Conservation (phyloP, 2,329 filamentous ascomycete species). For the Pseudogymnoascus sp. region DNA sequence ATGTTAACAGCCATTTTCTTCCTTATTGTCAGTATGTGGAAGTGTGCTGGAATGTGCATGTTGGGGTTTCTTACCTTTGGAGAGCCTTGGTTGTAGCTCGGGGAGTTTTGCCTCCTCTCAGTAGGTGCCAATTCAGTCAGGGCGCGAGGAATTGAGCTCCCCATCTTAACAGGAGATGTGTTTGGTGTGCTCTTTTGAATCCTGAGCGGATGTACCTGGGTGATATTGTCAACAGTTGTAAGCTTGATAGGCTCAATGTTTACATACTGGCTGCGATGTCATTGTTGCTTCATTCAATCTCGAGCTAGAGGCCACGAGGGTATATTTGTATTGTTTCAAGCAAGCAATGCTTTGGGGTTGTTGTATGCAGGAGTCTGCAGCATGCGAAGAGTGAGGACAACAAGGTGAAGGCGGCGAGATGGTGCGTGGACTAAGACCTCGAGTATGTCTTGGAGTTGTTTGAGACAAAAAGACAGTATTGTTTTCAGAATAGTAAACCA, state of each 20-base stretch:
- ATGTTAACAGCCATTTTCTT: conserved; percentile 59
- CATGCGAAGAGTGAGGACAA: conserved; percentile 3
- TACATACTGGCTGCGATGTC: conserved; percentile 11
- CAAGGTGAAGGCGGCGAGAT: conserved; percentile 4
- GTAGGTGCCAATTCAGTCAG: conserved; percentile 84
- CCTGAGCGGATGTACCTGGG: conserved; percentile 67
- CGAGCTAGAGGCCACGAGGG: not conserved
- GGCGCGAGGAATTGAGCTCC: conserved; percentile 57
- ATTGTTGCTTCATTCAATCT: conserved; percentile 10
- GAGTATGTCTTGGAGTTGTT: conserved; percentile 5
- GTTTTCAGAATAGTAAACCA: not conserved
- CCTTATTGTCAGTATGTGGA: conserved; percentile 10
- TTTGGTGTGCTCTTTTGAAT: conserved; percentile 62
- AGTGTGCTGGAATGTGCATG: not conserved
- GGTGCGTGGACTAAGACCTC: not conserved
- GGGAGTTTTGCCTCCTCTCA: conserved; percentile 82
- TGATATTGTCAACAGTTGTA: not conserved
- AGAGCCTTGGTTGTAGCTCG: conserved; percentile 69
- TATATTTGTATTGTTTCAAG: conserved; percentile 6
- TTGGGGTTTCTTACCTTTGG: conserved; percentile 50
- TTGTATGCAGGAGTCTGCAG: conserved; percentile 2
- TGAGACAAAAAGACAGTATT: conserved; percentile 2
- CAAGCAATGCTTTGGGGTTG: not conserved
- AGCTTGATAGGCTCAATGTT: not conserved
- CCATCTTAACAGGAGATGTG: conserved; percentile 49